Evolutionary conservation across 345 rosid genomes (phyloP).

Genomic region (Aurinia saxatilis): DNA sequence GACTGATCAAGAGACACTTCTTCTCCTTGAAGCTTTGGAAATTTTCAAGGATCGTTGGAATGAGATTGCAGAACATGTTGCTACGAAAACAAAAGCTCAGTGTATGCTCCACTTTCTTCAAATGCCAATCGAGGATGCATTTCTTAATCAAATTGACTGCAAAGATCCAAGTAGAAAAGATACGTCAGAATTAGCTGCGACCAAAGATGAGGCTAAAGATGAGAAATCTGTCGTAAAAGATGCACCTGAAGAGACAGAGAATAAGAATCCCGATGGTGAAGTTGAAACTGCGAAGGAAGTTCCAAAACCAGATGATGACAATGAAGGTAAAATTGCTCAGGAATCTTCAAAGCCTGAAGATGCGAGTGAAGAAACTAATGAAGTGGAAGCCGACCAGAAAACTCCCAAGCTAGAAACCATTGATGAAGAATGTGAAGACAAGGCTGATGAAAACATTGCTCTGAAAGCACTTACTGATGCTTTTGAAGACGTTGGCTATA

Average conservation of each 20-base stretch:
- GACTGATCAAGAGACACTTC: constrained; percentile 99
- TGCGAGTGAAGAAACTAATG: constrained; percentile 28
- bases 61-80: constrained; percentile 99
- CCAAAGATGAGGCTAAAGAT: constrained; percentile 29
- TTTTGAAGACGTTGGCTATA: constrained; percentile 77
- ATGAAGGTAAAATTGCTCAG: constrained; percentile 34
- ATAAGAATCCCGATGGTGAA: constrained; percentile 45
- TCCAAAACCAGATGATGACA: constrained; percentile 47
- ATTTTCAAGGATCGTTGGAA: constrained; percentile 94
- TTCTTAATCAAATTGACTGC: constrained; percentile 47
- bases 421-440: constrained; percentile 36
- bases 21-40: constrained; percentile 95
- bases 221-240: constrained; percentile 43
- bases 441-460: constrained; percentile 45
- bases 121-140: constrained; percentile 93
- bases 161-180: constrained; percentile 43
- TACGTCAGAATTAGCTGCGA: constrained; percentile 30
- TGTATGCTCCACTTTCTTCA: constrained; percentile 97
- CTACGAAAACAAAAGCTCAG: constrained; percentile 92
- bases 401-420: constrained; percentile 33
- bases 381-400: constrained; percentile 33
- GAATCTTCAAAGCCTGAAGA: constrained; percentile 41
- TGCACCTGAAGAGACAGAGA: constrained; percentile 45
- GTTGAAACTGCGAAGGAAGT: constrained; percentile 43
- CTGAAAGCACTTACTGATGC: constrained; percentile 79